Conservation (phyloP, 2,329 filamentous ascomycete species). For the Aspergillus japonicus region DNA sequence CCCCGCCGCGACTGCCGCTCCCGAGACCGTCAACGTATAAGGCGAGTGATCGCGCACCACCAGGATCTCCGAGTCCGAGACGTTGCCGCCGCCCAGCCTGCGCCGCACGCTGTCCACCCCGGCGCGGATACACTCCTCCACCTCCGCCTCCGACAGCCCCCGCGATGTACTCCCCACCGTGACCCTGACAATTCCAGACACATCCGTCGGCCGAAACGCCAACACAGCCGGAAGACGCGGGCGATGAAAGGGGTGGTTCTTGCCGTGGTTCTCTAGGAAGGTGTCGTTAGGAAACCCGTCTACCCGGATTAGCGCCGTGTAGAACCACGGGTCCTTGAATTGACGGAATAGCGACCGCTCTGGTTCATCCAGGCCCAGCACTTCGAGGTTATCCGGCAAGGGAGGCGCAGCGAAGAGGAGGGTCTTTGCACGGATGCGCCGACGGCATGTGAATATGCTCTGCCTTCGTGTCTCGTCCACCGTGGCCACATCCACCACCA, state of each 20-base stretch:
- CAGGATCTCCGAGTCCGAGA: conserved; percentile 13
- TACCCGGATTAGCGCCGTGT: conserved; percentile 32
- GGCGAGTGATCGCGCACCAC: conserved; percentile 24
- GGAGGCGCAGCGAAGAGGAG: neutral
- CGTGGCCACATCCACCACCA: neutral
- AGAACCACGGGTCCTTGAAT: conserved; percentile 24
- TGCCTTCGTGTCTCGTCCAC: neutral
- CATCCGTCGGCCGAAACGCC: conserved; percentile 4
- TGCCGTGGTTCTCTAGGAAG: conserved; percentile 4
- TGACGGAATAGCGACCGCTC: conserved; percentile 25
- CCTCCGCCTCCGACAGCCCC: conserved; percentile 2
- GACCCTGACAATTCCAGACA: neutral
- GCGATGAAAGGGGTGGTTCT: conserved; percentile 2
- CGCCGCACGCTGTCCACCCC: neutral
- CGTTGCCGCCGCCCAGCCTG: neutral
- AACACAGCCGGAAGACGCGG: conserved; percentile 13
- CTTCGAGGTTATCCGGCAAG: neutral
- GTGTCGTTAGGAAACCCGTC: conserved; percentile 20
- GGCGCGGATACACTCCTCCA: conserved; percentile 1
- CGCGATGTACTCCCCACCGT: conserved; percentile 3
- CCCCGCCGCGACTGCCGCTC: conserved; percentile 30
- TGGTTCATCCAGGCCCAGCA: neutral
- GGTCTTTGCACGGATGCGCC: neutral
- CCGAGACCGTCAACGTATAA: conserved; percentile 28
- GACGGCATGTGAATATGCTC: neutral